Percentiles rank a stretch among this genome's conserved stretches.
These are phyloP conservation scores for Boletus reticulatus DNA, from an alignment of 768 basidiomycete species.

Conservation along the genomic window DNA sequence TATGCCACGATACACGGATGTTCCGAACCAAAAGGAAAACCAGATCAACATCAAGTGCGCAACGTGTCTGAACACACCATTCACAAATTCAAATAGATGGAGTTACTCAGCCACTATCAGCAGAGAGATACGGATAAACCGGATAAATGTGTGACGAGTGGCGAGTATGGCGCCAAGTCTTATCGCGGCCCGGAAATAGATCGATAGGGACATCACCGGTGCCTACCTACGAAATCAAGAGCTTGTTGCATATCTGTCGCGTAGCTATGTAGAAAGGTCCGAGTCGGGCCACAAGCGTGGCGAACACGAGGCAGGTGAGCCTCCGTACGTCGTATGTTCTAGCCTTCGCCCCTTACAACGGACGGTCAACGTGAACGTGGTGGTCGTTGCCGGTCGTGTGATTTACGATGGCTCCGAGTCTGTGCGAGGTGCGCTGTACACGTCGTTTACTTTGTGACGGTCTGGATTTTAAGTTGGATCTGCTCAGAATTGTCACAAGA, in stretches of 20 bases:
- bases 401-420: conserved; percentile 25
- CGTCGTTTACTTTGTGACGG: not conserved
- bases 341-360: conserved; percentile 11
- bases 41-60: conserved; percentile 27
- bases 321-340: conserved; percentile 4
- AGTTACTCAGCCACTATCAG: conserved; percentile 23
- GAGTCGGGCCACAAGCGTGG: conserved; percentile 20
- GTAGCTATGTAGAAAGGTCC: not conserved
- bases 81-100: conserved; percentile 26
- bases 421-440: conserved; percentile 30
- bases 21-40: conserved; percentile 1
- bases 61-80: conserved; percentile 20
- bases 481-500: conserved; percentile 49
- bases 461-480: conserved; percentile 3
- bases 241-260: conserved; percentile 1
- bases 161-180: conserved; percentile 2
- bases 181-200: conserved; percentile 15
- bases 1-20: conserved; percentile 19
- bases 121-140: conserved; percentile 13
- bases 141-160: conserved; percentile 7
- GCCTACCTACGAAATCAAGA: not conserved
- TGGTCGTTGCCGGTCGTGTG: conserved; percentile 5
- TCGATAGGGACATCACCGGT: conserved; percentile 11
- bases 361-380: conserved; percentile 5
- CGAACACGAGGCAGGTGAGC: conserved; percentile 22